A percentile compares a stretch with the other conserved stretches of the same genome.
phyloP scores from a whole-genome alignment of 768 basidiomycete species.

The Mycena vulgaris region DNA sequence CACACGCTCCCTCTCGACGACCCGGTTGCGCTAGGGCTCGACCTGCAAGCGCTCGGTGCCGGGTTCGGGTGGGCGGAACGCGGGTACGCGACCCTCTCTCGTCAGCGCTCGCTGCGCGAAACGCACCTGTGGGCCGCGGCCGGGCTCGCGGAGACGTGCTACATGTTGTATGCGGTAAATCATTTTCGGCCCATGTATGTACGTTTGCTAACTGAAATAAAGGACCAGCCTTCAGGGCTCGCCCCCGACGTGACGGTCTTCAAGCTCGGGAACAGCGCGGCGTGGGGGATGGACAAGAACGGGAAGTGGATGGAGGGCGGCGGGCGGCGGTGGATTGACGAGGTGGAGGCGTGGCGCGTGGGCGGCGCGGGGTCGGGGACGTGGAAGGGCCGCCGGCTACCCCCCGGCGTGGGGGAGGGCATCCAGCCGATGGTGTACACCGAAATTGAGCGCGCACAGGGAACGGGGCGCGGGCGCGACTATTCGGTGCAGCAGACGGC shows the following conservation, averaged over 20 bases:
- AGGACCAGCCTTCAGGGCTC: conserved; percentile 79
- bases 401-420: conserved; percentile 67
- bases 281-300: conserved; percentile 38
- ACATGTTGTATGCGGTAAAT: conserved; percentile 77
- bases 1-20: conserved; percentile 72
- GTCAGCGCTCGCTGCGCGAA: conserved; percentile 67
- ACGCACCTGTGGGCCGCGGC: conserved; percentile 84
- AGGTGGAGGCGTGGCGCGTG: conserved; percentile 60
- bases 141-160: conserved; percentile 82
- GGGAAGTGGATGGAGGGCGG: conserved; percentile 40
- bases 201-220: no score
- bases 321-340: conserved; percentile 62
- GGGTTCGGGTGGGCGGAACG: conserved; percentile 54
- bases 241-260: conserved; percentile 75
- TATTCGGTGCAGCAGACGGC: conserved; percentile 62
- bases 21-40: conserved; percentile 63
- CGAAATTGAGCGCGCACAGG: conserved; percentile 44
- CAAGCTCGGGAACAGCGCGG: conserved; percentile 45
- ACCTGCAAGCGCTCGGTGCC: conserved; percentile 59
- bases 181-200: no score
- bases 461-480: conserved; percentile 59
- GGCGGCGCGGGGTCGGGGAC: conserved; percentile 39
- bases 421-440: conserved; percentile 57
- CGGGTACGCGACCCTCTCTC: conserved; percentile 55
- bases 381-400: conserved; percentile 59